Evolutionary conservation across 768 basidiomycete species (phyloP), one percentile per base, ranked within the genome.

Genomic region (Rhizopogon salebrosus): DNA sequence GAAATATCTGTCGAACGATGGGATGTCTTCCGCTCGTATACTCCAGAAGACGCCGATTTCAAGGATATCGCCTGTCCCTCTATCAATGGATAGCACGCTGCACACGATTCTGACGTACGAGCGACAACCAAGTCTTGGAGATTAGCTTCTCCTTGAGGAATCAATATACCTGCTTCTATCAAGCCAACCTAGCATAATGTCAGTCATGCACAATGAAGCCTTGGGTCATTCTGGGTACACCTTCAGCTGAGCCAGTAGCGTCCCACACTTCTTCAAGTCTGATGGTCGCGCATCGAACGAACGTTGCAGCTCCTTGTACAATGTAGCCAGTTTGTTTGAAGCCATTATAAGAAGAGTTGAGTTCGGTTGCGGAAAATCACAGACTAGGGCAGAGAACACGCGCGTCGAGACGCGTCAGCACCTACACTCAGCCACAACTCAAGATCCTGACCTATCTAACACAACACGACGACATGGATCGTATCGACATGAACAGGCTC

Each of bases 11-110:
- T 95, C 92, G 66, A 98, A 99, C 0, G 92, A 88, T 49, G 94
- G 89, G 20, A 95, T 82, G 67, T 95, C 92, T 64, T 82, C 83
- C 57, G 85, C 80, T 36, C 92, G 82, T 68, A 98, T 89, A 57
- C 95, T 93, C 77, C 90, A 89, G 75, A 95, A 86, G 16, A 94
- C 92, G 49, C 94, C 95, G 60, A 98, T 86, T 75, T 98, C 95
- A 54, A 99, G 85, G 54, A 97, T 89, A 56, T 94, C 92, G 55
- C 95, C 93, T 95, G 68, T 31, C 9, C 23, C 9, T 22, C 4
- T 46, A 24, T n/a, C 18, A 39, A 31, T 35, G 49, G 45, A 37
- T 56, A 50, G 37, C 14, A 46, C 4, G 34, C 27, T 10, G 49
- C n/a, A 10, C 20, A 35, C n/a, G 18, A 16, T 45, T 23, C 48